Evolutionary conservation across 805 yeast species (phyloP), one percentile per base, ranked within the genome.

Genomic region (Danielia oregonensis): DNA sequence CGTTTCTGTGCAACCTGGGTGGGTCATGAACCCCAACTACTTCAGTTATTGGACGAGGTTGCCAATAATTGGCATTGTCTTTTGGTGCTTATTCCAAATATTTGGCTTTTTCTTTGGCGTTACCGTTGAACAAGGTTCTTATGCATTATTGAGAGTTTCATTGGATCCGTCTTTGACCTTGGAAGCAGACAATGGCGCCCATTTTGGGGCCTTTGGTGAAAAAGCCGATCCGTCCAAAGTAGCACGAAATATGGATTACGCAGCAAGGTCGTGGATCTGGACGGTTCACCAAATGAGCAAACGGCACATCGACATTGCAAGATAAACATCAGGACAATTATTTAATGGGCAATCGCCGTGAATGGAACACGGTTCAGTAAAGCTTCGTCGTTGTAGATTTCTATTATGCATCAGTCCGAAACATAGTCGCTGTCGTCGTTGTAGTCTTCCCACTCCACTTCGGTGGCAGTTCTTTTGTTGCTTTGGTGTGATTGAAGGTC

Each of bases 261-360:
- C 85, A 1, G 79, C 80, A 4, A 63, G 77, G 29, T 78, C 82
- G 23, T 86, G 94, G 89, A 76, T 79, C 10, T 85, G 94, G 94
- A 81, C 91, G 0, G 72, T 76, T 2, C 72, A 68, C 28, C 73
- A 81, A 51, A 54, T 85, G 32, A 63, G 72, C 29, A 70, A 75
- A 40, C 65, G 85, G 21, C 55, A 62, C 15, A 55, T 64, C 26
- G 44, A 49, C 22, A 51, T 64, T 17, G 21, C n/a, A n/a, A n/a
- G n/a, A n/a, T n/a, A n/a, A n/a, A n/a, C n/a, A n/a, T n/a, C n/a
- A n/a, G n/a, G n/a, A n/a, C n/a, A n/a, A n/a, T n/a, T n/a, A n/a
- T n/a, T n/a, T n/a, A n/a, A n/a, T n/a, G n/a, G n/a, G n/a, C n/a
- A n/a, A n/a, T n/a, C n/a, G n/a, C n/a, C n/a, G n/a, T n/a, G n/a